Base-by-base conservation (phyloP, 768 basidiomycete species). In the Termitomyces sp. region DNA sequence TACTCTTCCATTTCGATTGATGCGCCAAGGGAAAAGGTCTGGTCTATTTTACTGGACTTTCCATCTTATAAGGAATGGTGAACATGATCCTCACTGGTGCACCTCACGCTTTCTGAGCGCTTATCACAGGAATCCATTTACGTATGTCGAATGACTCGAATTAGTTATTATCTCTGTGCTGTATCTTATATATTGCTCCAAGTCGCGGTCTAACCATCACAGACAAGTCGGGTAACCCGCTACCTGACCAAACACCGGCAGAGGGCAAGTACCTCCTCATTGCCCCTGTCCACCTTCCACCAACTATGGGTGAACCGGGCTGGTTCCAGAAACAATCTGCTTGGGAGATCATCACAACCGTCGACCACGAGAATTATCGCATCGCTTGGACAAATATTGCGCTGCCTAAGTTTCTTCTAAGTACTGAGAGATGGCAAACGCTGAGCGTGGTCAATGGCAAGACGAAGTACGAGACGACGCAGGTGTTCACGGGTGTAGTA, bases 381-480 rank as follows among this genome's bases (percentile, higher is more conserved):
- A 78, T 82, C 33, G 79, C 85, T 20, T 91, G 89, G 89, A 64
- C 69, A 34, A 74, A 75, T 33, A 60, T 70, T 22, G 68, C 68
- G 0, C 60, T 73, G 32, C 81, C 83, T 1, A 39, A 58, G 0
- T 85, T 81, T 77, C 58, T 86, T n/a, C 62, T 89, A 30, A 57
- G 61, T 30, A 71, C 81, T 2, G 81, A 83, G 58, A 77, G 89
- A 16, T 89, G 87, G 87, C 88, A 91, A 69, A 74, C 74, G 56
- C 67, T 91, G 53, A 80, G 73, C 32, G 73, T 78, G 9, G 71
- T 76, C 40, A 76, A 79, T 37, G 79, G 81, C 63, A 72, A 74
- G 62, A 88, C 86, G 30, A 78, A 76, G 48, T 91, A 91, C 60
- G 86, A 89, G 69, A 82, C 80, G 5, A 69, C 78, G 9, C 86